phyloP scores from a whole-genome alignment of 306 rosid species.

The Quercus berberidifolia region DNA sequence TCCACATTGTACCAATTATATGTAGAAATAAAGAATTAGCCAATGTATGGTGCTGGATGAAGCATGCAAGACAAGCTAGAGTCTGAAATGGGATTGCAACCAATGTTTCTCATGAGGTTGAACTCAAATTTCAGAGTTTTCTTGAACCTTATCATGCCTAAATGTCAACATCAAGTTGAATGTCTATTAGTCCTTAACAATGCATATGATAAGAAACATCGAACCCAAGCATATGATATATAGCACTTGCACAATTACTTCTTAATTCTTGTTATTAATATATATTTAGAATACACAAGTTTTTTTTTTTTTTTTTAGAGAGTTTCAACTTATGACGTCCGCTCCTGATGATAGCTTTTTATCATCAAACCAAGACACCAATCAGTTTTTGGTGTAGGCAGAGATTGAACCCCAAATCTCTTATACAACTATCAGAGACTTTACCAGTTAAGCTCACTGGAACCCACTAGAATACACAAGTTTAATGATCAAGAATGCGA shows the following conservation, averaged over 20 bases:
- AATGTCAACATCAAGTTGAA: conserved; percentile 49
- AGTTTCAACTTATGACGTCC: no score
- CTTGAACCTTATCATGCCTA: conserved; percentile 47
- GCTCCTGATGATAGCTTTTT: no score
- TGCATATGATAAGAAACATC: conserved; percentile 47
- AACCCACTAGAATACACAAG: no score
- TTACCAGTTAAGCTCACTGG: no score
- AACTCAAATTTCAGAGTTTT: conserved; percentile 50
- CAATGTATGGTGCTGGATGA: conserved; percentile 89
- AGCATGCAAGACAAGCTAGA: conserved; percentile 75
- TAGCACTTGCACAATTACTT: conserved; percentile 47
- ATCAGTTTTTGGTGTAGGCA: no score
- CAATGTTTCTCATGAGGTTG: conserved; percentile 30
- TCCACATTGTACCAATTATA: conserved; percentile 33
- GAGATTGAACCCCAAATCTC: no score
- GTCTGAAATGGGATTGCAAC: conserved; percentile 61
- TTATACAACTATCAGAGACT: no score
- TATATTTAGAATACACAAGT: no score
- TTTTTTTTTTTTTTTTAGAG: no score
- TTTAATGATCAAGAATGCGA: no score
- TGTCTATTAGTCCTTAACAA: conserved; percentile 52
- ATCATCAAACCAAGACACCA: no score
- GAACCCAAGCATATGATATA: conserved; percentile 42
- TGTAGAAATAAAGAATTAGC: conserved; percentile 52
- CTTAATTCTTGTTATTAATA: background rate